Evolutionary conservation across 306 rosid genomes (phyloP).

Genomic region (Abrus pulchellus): DNA sequence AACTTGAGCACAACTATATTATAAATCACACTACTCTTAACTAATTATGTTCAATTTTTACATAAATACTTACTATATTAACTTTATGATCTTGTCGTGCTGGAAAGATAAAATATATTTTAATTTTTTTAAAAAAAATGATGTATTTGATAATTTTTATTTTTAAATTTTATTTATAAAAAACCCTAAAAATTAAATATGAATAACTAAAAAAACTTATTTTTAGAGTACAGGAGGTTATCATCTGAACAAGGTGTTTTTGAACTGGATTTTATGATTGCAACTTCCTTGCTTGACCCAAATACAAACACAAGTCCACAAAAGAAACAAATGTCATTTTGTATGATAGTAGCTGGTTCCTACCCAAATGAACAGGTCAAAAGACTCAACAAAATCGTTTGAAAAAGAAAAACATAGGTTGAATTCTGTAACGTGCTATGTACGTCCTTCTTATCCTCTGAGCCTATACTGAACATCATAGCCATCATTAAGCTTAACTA

Average conservation of each 20-base stretch:
- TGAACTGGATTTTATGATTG: conserved; percentile 33
- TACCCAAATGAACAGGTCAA: background rate
- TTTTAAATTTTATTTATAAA: no score
- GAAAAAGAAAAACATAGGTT: background rate
- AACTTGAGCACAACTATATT: no score
- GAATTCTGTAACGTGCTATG: conserved; percentile 4
- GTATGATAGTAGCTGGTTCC: background rate
- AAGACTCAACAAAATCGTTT: background rate
- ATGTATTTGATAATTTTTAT: no score
- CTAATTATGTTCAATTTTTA: no score
- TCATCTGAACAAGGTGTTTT: background rate
- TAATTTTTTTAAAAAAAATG: no score
- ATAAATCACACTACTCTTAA: no score
- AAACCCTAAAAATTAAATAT: no score
- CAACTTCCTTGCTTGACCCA: conserved; percentile 16
- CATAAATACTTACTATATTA: no score
- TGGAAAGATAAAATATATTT: no score
- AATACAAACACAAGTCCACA: background rate
- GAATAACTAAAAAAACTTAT: background rate
- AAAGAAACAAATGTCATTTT: background rate
- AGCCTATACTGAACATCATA: background rate
- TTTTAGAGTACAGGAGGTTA: background rate
- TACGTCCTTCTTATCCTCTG: background rate
- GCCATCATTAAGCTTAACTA: background rate
- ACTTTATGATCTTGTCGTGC: no score